Evolutionary conservation across 202 grass and related monocot species (phyloP).

Genomic region (Dendrocalamus latiflorus): DNA sequence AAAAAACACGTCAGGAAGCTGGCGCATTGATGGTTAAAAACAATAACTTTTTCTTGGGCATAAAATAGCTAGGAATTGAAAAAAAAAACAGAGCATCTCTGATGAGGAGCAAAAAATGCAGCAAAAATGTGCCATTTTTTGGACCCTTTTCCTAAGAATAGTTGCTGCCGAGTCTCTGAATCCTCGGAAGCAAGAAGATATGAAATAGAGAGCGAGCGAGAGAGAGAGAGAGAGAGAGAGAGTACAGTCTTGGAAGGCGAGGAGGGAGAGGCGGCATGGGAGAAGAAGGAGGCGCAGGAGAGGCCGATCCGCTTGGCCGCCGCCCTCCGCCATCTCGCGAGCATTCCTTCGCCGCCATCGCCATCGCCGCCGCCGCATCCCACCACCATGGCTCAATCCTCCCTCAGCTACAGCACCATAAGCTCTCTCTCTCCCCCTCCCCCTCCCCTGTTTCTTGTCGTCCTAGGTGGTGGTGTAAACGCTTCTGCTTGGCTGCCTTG

Average conservation of each 20-base stretch:
- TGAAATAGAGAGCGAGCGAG: background rate
- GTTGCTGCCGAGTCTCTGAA: background rate
- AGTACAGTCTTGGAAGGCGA: conserved; percentile 57
- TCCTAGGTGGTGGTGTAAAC: conserved; percentile 30
- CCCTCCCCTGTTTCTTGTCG: background rate
- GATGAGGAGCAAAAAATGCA: background rate
- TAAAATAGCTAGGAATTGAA: background rate
- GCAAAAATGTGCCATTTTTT: background rate
- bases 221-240: background rate
- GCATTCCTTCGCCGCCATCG: conserved; percentile 41
- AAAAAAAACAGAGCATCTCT: background rate
- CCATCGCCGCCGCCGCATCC: conserved; percentile 26
- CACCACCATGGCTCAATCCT: conserved; percentile 34
- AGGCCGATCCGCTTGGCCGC: conserved; percentile 61
- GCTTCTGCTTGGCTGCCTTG: conserved; percentile 23
- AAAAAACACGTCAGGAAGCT: background rate
- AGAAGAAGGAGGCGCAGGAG: conserved; percentile 56
- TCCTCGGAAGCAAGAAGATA: background rate
- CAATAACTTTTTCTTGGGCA: conserved; percentile 5
- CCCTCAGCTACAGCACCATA: conserved; percentile 12
- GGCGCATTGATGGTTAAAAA: conserved; percentile 11
- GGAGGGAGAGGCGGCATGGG: conserved; percentile 39
- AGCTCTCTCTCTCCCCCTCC: background rate
- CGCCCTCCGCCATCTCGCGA: conserved; percentile 52
- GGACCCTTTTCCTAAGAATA: too few relatives aligned